Base-by-base conservation (phyloP, 2,329 filamentous ascomycete species). In the Camptophora hylomeconis region DNA sequence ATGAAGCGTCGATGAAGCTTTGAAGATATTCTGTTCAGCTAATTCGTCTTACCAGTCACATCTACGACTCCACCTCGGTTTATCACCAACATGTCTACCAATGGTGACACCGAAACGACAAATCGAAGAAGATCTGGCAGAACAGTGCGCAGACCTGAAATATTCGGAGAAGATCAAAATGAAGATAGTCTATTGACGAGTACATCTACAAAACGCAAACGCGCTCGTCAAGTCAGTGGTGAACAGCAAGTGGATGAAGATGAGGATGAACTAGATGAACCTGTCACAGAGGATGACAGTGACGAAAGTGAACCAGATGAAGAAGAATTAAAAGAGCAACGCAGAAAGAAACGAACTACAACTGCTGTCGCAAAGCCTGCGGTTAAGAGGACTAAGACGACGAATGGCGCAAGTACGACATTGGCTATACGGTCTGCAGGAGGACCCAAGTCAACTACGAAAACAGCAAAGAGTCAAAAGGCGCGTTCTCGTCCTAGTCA, bases 311-410 rank as follows among this genome's bases (percentile, higher is more conserved):
- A 53, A 27, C 52, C 62, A 10, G 59, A 60, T 24, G 63, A 65
- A 42, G 64, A 68, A 40, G 63, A 66, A 46, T 28, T 62, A 12
- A 54, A 55, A 35, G 61, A 60, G 36, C 50, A 50, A 35, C 52
- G 46, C 40, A 53, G 53, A 28, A 51, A 50, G 18, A 46, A 50
- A 30, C 48, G 52, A 39, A 51, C 32, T 11, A 42, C 44, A 24
- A 32, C 51, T 2, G 41, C 52, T 21, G 50, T 52, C 17, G 47
- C 53, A 3, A 67, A 63, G 44, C 45, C 51, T 21, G 57, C 60
- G 11, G 49, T 60, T 15, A 71, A 70, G 51, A 69, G 72, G 49
- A 53, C 64, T 20, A 74, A 67, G 49, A 66, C 65, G 16, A 60
- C 61, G 28, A 60, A 63, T 35, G 59, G 52, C 11, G 37, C 53